These are phyloP conservation scores for Aspergillus sp. DNA, from an alignment of 2,329 filamentous ascomycete genomes.

Conservation along the genomic window DNA sequence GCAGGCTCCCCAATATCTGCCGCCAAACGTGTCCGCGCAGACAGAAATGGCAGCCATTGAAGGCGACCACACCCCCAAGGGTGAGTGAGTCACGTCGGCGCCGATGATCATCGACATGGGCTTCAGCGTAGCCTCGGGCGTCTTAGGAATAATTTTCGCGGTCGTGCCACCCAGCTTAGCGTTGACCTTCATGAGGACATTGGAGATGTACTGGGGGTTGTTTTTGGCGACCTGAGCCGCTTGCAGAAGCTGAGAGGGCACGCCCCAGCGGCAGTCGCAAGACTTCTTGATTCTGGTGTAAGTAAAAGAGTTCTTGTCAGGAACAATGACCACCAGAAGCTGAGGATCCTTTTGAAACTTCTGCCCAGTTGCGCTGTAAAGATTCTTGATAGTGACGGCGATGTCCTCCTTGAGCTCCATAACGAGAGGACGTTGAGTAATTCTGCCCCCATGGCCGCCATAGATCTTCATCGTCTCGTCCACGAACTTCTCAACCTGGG, in stretches of 20 bases:
- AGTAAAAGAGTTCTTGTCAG: conserved; percentile 64
- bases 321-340: conserved; percentile 76
- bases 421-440: conserved; percentile 48
- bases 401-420: conserved; percentile 44
- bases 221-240: conserved; percentile 65
- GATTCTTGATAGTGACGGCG: conserved; percentile 53
- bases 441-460: conserved; percentile 57
- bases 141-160: conserved; percentile 47
- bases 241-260: conserved; percentile 80
- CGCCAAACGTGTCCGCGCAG: conserved; percentile 67
- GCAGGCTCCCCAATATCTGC: conserved; percentile 74
- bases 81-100: conserved; percentile 82
- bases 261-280: conserved; percentile 79
- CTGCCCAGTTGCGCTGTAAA: conserved; percentile 57
- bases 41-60: conserved; percentile 89
- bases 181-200: conserved; percentile 96
- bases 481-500: conserved; percentile 52
- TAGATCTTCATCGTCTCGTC: conserved; percentile 62
- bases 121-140: conserved; percentile 36
- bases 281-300: conserved; percentile 90
- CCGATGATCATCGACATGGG: conserved; percentile 76
- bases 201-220: conserved; percentile 82
- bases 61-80: conserved; percentile 62
- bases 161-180: conserved; percentile 88
- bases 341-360: conserved; percentile 60